Conservation (phyloP, 2,329 filamentous ascomycete species). For the Scleromitrula shiraiana region DNA sequence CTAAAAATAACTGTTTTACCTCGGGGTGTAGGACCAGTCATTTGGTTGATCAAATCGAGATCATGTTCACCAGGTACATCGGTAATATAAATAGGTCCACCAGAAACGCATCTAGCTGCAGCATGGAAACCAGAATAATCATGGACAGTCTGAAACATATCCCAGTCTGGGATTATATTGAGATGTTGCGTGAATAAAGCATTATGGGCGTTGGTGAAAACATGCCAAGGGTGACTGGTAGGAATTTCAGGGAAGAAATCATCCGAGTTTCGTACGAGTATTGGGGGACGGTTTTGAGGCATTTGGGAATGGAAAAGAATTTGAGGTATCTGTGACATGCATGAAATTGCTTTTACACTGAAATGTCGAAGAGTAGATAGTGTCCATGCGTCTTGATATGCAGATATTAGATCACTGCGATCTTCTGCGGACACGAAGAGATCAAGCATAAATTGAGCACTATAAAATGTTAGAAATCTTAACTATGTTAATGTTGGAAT, state of each 20-base stretch:
- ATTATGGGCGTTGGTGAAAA: constrained; percentile 92
- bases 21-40: constrained; percentile 65
- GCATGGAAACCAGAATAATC: constrained; percentile 77
- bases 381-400: constrained; percentile 83
- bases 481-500: not conserved
- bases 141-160: constrained; percentile 60
- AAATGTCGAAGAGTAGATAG: constrained; percentile 73
- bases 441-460: constrained; percentile 80
- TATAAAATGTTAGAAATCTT: constrained; percentile 8
- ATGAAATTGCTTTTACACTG: constrained; percentile 70
- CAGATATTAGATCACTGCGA: constrained; percentile 61
- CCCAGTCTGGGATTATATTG: constrained; percentile 79
- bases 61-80: constrained; percentile 81
- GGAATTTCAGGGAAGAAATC: constrained; percentile 85
- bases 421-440: constrained; percentile 59
- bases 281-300: constrained; percentile 62
- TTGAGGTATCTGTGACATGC: constrained; percentile 88
- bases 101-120: constrained; percentile 80
- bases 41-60: constrained; percentile 64
- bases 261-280: constrained; percentile 77
- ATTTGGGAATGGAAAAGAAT: constrained; percentile 80
- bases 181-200: constrained; percentile 73
- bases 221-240: constrained; percentile 83
- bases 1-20: constrained; percentile 75
- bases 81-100: constrained; percentile 91